Conservation (phyloP, 2,329 filamentous ascomycete species). For the Pestalotiopsis sp. region DNA sequence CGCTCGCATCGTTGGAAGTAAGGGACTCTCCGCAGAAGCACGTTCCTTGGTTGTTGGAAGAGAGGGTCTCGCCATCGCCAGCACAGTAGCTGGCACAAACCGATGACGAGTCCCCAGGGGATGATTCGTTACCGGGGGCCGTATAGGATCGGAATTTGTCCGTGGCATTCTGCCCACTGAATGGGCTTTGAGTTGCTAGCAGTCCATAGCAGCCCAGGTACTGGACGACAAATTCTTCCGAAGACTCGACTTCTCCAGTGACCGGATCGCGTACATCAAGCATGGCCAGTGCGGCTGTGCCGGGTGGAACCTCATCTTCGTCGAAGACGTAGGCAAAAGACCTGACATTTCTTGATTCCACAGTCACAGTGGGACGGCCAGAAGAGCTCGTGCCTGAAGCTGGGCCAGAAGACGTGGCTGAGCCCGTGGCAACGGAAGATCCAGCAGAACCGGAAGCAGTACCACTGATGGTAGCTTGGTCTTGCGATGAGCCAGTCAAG, state of each 20-base stretch:
- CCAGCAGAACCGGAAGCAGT: neutral
- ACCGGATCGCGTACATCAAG: neutral
- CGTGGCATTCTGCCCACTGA: neutral
- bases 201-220: slow-evolving; percentile 7
- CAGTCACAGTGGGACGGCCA: neutral
- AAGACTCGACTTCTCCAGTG: neutral
- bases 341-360: neutral
- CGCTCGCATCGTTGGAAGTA: neutral
- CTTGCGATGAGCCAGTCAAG: neutral
- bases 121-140: neutral
- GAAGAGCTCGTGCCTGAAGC: neutral
- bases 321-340: neutral
- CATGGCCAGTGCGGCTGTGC: neutral
- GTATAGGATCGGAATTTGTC: neutral
- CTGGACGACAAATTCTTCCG: neutral
- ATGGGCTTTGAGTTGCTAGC: neutral
- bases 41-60: slow-evolving; percentile 6
- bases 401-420: neutral
- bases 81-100: slow-evolving; percentile 1
- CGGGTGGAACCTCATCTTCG: neutral
- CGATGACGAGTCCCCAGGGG: neutral
- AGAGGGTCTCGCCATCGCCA: neutral
- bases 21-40: slow-evolving; percentile 7
- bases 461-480: neutral
- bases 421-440: neutral